Base-by-base conservation (phyloP, 1,284 basidiomycete genomes). In the Bondarzewia mesenterica region DNA sequence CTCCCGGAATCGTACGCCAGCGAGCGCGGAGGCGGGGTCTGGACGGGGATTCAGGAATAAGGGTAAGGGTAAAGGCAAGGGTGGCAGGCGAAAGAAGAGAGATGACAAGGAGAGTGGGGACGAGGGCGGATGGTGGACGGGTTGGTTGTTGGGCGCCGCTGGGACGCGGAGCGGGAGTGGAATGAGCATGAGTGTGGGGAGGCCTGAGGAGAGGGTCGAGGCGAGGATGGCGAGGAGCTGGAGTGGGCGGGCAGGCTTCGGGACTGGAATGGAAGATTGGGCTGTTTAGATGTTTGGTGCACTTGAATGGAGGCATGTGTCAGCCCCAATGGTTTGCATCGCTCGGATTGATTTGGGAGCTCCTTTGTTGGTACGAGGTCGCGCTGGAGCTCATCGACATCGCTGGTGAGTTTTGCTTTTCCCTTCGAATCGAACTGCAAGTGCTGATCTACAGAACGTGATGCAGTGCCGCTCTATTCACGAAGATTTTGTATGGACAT, bases 1-100 rank as follows among this genome's bases (percentile, higher is more conserved):
- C 68, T 85, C 29, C 82, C 84, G 0, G 83, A 86, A 62, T 74
- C 77, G 39, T 78, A 82, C 55, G 67, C 70, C 47, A 55, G 57
- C 52, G 59, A 40, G 44, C 54, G 42, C 20, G 50, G 46, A 8
- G 48, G 47, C 12, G 44, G 54, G 55, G 46, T 57, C 60, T 64
- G 40, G 62, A 27, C 61, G 45, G 54, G 50, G 54, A 27, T 50
- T 52, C 39, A 50, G 52, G 54, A 58, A 58, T 41, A 56, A 60
- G 42, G 40, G 49, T 7, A 35, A 54, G 62, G 61, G 51, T 58
- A 62, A 48, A 51, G 57, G 57, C 15, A 62, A 58, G 50, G 45
- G 55, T n/a, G 57, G 52, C 48, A 52, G 12, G 21, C 38, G 56
- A 18, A 57, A 57, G 18, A 57, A 55, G 18, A 58, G 53, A 21